Percentiles rank a stretch among this genome's conserved stretches.
phyloP scores from a whole-genome alignment of 352 stramenopile species.

The Phytopythium chamaehyphon region DNA sequence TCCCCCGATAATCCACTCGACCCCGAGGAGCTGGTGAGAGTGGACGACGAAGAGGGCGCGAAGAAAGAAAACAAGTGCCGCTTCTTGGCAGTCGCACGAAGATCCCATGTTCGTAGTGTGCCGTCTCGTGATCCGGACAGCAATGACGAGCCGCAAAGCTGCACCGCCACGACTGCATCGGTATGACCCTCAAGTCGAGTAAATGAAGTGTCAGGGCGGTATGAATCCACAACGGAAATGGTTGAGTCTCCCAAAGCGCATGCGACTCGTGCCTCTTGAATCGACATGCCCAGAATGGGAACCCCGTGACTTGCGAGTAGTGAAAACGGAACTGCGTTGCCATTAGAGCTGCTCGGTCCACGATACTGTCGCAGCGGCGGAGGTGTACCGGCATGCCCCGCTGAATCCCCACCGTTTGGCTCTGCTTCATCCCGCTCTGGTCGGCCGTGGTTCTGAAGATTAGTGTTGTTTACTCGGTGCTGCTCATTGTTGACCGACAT shows the following conservation, averaged over 20 bases:
- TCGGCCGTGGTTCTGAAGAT: background rate
- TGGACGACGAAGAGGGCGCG: slow-evolving; percentile 10
- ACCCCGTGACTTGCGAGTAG: slow-evolving; percentile 15
- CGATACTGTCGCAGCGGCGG: slow-evolving; percentile 1
- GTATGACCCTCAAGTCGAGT: slow-evolving; percentile 53
- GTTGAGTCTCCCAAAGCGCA: slow-evolving; percentile 42
- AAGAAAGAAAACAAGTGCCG: slow-evolving; percentile 68
- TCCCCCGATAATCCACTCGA: background rate
- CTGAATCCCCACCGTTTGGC: background rate
- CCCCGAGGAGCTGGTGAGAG: background rate
- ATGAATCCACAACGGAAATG: slow-evolving; percentile 38
- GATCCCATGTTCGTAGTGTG: slow-evolving; percentile 70
- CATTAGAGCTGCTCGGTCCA: background rate
- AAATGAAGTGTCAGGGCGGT: slow-evolving; percentile 19
- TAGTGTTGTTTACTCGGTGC: slow-evolving; percentile 2
- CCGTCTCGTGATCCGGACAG: slow-evolving; percentile 69
- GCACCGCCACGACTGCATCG: slow-evolving; percentile 47
- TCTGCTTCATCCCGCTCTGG: background rate
- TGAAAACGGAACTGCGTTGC: slow-evolving; percentile 1
- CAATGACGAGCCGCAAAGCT: slow-evolving; percentile 55
- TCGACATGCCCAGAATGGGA: slow-evolving; percentile 55
- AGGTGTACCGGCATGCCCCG: background rate
- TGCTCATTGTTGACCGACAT: slow-evolving; percentile 56
- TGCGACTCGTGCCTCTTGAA: slow-evolving; percentile 39
- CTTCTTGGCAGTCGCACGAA: slow-evolving; percentile 54